These are phyloP conservation scores for Nyctanthes arbortristis DNA, from an alignment of 257 asterid genomes.

Conservation along the genomic window DNA sequence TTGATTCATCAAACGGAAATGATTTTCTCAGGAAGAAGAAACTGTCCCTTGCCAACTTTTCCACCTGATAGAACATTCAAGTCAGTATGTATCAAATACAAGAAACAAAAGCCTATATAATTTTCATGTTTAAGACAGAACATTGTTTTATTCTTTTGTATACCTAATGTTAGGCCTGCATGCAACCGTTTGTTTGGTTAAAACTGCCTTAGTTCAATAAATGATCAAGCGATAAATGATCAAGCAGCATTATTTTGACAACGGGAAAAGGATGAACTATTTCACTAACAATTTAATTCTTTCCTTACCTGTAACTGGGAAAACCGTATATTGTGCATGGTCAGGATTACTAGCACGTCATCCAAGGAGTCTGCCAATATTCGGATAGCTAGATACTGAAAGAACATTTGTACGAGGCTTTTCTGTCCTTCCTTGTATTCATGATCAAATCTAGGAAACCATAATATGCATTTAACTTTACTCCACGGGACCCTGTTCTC, in stretches of 20 bases:
- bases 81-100: slow-evolving; percentile 3
- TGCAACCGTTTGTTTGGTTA: not conserved
- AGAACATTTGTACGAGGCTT: slow-evolving; percentile 45
- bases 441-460: slow-evolving; percentile 72
- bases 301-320: slow-evolving; percentile 71
- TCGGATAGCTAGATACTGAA: slow-evolving; percentile 71
- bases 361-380: slow-evolving; percentile 56
- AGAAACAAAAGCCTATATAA: not conserved
- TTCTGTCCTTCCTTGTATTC: slow-evolving; percentile 49
- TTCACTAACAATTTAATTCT: slow-evolving; percentile 1
- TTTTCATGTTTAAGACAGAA: not conserved
- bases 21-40: slow-evolving; percentile 74
- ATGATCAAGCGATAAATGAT: not conserved
- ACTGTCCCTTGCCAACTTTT: slow-evolving; percentile 67
- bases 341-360: slow-evolving; percentile 58
- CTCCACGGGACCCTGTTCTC: slow-evolving; percentile 56
- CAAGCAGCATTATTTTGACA: not conserved
- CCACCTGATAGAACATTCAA: slow-evolving; percentile 59
- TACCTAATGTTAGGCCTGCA: not conserved
- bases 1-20: slow-evolving; percentile 63
- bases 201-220: not conserved
- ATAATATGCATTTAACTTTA: slow-evolving; percentile 63
- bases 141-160: not conserved
- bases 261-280: not conserved
- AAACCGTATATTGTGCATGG: slow-evolving; percentile 79